phyloP scores from a whole-genome alignment of 306 rosid species.

The Lathyrus tuberosus region DNA sequence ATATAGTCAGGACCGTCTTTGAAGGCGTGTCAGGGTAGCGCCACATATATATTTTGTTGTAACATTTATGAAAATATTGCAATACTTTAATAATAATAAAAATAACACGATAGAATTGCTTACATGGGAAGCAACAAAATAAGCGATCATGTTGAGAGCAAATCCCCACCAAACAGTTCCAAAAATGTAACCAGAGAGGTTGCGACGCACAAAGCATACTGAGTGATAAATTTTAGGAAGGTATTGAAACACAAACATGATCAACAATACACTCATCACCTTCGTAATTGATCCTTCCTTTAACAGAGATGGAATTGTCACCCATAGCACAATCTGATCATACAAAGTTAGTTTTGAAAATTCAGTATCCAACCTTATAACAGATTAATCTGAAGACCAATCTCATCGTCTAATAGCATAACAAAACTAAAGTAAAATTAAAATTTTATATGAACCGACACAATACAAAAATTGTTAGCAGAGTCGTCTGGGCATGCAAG shows the following conservation, averaged over 20 bases:
- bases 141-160: conserved; percentile 89
- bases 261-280: conserved; percentile 78
- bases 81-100: no score
- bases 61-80: no score
- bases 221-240: conserved; percentile 91
- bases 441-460: no score
- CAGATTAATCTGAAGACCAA: no score
- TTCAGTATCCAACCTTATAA: no score
- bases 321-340: conserved; percentile 73
- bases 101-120: conserved; percentile 32
- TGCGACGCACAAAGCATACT: conserved; percentile 74
- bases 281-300: conserved; percentile 62
- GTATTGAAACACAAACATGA: conserved; percentile 76
- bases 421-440: no score
- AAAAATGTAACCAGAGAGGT: conserved; percentile 75
- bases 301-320: conserved; percentile 64
- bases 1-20: not conserved
- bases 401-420: no score
- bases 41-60: no score
- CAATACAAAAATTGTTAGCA: no score
- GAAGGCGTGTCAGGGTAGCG: no score
- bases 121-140: conserved; percentile 96
- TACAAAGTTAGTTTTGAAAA: no score
- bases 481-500: no score
- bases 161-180: conserved; percentile 99